Conservation (phyloP, 495 filamentous ascomycete species). For the Aspergillus heteromorphus region DNA sequence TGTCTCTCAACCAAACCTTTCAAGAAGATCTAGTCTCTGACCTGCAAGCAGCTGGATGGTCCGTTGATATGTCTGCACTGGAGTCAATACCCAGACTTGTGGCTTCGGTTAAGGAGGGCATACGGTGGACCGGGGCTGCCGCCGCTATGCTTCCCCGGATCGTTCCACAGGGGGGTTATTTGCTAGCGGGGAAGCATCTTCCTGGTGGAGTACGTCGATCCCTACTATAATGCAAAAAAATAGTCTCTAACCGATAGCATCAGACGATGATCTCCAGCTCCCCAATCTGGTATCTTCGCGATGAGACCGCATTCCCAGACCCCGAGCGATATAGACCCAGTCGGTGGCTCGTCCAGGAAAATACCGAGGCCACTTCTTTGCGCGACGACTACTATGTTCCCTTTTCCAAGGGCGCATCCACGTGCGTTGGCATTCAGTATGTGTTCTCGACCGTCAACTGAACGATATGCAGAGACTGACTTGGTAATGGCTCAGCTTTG, state of each 20-base stretch:
- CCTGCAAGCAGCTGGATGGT: neutral
- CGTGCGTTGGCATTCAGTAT: neutral
- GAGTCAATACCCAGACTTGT: neutral
- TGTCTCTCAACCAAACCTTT: neutral
- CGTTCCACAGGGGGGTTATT: neutral
- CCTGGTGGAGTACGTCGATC: neutral
- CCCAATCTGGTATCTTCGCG: neutral
- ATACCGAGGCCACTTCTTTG: neutral
- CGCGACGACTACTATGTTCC: conserved; percentile 1
- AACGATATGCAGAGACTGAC: neutral
- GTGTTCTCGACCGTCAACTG: neutral
- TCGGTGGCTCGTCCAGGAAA: neutral
- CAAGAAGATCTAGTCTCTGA: neutral
- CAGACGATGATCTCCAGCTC: neutral
- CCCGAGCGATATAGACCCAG: neutral
- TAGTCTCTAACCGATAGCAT: neutral
- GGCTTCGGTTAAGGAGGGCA: neutral
- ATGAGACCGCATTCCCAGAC: neutral
- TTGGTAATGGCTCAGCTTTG: neutral
- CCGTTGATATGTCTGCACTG: neutral
- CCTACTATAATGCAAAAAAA: neutral
- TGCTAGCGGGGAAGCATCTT: neutral
- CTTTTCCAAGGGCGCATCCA: neutral
- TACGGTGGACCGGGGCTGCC: neutral
- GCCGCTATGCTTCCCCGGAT: neutral